Evolutionary conservation across 164 flowering plant genomes (phyloP).

Genomic region (Houttuynia cordata): DNA sequence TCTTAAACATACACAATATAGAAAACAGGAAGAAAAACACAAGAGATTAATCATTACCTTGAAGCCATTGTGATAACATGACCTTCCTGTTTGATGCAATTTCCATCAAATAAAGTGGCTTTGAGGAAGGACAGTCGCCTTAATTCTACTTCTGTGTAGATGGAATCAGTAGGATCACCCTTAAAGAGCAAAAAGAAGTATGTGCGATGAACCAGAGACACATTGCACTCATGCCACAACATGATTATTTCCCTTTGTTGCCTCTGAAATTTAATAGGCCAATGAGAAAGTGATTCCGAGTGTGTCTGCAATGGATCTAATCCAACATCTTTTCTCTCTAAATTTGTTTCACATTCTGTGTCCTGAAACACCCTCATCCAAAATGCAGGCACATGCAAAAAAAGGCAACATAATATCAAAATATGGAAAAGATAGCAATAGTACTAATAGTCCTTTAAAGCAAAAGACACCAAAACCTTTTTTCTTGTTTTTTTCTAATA

Average conservation of each 20-base stretch:
- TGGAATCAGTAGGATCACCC: constrained; percentile 72
- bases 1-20: no score
- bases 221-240: constrained; percentile 74
- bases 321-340: constrained; percentile 28
- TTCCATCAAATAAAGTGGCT: constrained; percentile 31
- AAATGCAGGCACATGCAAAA: neutral
- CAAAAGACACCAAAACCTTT: no score
- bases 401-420: neutral
- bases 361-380: neutral
- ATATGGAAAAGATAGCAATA: no score
- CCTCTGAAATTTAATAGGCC: constrained; percentile 45
- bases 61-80: constrained; percentile 28
- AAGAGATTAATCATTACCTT: constrained; percentile 29
- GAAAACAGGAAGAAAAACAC: neutral
- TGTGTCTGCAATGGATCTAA: constrained; percentile 44
- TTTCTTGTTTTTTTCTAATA: no score
- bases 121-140: constrained; percentile 64
- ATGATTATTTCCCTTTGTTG: constrained; percentile 52
- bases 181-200: constrained; percentile 78
- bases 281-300: constrained; percentile 15
- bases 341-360: neutral
- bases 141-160: constrained; percentile 85
- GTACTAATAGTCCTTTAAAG: no score
- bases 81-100: constrained; percentile 13
- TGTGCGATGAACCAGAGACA: constrained; percentile 73